A percentile compares a stretch with the other conserved stretches of the same genome.
These are phyloP conservation scores for Saccharomyces pastorianus DNA, from an alignment of 1,139 yeast species.

Conservation along the genomic window DNA sequence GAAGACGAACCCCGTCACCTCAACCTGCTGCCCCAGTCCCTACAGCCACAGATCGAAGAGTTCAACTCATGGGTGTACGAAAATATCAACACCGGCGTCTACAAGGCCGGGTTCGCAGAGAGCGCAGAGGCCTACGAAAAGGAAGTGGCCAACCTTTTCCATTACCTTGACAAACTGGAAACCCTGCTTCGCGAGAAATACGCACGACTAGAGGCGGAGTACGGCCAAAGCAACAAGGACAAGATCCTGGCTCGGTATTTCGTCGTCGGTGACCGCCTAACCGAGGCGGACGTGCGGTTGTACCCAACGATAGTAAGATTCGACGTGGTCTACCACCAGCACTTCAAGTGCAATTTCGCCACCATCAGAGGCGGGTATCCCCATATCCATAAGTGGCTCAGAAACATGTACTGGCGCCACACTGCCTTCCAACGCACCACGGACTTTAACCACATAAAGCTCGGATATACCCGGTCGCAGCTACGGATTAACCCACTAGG, in stretches of 20 bases:
- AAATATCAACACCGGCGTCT: conserved; percentile 85
- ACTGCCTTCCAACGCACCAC: no score
- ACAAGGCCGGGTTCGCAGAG: conserved; percentile 86
- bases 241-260: not conserved
- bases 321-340: no score
- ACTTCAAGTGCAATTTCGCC: no score
- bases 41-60: conserved; percentile 57
- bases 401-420: no score
- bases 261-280: no score
- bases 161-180: conserved; percentile 70
- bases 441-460: no score
- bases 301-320: no score
- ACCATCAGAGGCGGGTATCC: no score
- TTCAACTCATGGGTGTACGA: conserved; percentile 80
- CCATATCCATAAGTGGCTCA: no score
- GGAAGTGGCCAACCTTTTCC: conserved; percentile 60
- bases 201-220: conserved; percentile 31
- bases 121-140: conserved; percentile 18
- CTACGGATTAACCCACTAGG: no score
- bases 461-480: no score
- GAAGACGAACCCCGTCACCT: conserved; percentile 12
- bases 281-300: no score
- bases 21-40: conserved; percentile 54
- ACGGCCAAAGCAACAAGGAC: conserved; percentile 7
- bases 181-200: conserved; percentile 45